Percentiles rank a stretch among this genome's conserved stretches.
Conservation (phyloP, 441 rosid species). For the Melastoma candidum region DNA sequence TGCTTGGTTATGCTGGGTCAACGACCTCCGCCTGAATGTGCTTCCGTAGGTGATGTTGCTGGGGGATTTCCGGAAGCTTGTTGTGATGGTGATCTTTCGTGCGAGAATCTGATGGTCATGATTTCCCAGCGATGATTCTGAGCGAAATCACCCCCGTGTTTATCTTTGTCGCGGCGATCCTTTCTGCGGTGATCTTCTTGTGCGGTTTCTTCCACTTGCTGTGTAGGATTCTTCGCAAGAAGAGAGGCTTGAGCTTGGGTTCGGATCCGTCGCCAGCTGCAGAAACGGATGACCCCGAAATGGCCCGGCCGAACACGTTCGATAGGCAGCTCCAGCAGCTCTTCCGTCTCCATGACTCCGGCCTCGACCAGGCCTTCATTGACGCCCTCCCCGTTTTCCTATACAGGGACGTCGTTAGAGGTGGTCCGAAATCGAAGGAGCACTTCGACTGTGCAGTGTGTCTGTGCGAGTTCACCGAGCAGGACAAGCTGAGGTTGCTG, state of each 20-base stretch:
- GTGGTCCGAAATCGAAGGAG: constrained; percentile 22
- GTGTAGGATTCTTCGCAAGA: constrained; percentile 34
- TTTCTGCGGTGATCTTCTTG: constrained; percentile 46
- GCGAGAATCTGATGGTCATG: too few relatives aligned
- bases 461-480: constrained; percentile 50
- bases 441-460: constrained; percentile 69
- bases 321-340: constrained; percentile 61
- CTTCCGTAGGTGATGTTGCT: too few relatives aligned
- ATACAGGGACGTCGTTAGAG: constrained; percentile 42
- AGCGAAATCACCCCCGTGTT: constrained; percentile 37
- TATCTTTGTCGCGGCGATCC: constrained; percentile 39
- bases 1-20: too few relatives aligned
- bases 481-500: constrained; percentile 19
- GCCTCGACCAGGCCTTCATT: constrained; percentile 56
- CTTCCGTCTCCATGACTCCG: constrained; percentile 65
- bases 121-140: too few relatives aligned
- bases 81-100: too few relatives aligned
- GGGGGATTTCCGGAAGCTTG: too few relatives aligned
- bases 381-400: constrained; percentile 60
- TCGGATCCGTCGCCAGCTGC: constrained; percentile 40
- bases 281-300: constrained; percentile 35
- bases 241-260: constrained; percentile 19
- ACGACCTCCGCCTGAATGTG: too few relatives aligned
- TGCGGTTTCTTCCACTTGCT: constrained; percentile 53
- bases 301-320: constrained; percentile 44